A percentile compares a stretch with the other conserved stretches of the same genome.
Evolutionary conservation across 495 filamentous ascomycete species (phyloP).

Genomic region (Aspergillus baeticus): DNA sequence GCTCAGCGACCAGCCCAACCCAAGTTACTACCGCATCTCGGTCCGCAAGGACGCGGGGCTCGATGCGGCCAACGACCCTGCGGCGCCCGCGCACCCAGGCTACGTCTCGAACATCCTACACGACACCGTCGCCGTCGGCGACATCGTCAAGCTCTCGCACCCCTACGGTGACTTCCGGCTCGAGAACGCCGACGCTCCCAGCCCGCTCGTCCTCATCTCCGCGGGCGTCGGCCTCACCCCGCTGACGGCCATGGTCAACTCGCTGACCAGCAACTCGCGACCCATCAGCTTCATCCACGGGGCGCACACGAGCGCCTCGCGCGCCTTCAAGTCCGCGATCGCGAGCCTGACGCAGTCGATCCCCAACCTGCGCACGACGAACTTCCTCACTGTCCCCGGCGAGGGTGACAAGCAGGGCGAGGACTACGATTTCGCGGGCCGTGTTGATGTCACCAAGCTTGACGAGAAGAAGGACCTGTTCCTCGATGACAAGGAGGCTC

Average conservation of each 20-base stretch:
- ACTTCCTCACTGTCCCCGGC: constrained; percentile 38
- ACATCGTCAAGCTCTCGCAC: constrained; percentile 61
- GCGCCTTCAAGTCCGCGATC: constrained; percentile 49
- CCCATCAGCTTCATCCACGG: constrained; percentile 62
- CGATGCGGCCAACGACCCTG: constrained; percentile 40
- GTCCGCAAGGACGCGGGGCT: constrained; percentile 65
- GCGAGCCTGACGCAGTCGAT: constrained; percentile 38
- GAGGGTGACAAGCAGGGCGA: constrained; percentile 49
- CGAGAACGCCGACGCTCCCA: constrained; percentile 24
- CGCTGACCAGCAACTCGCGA: constrained; percentile 38
- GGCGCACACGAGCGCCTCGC: constrained; percentile 42
- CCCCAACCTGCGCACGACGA: constrained; percentile 36
- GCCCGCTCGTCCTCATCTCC: constrained; percentile 63
- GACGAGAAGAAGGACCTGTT: constrained; percentile 50
- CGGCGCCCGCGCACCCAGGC: constrained; percentile 52
- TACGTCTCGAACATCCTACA: constrained; percentile 71
- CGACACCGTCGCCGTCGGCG: constrained; percentile 56
- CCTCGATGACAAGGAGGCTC: constrained; percentile 48
- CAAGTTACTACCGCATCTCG: constrained; percentile 65
- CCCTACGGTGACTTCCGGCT: constrained; percentile 72
- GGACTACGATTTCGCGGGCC: constrained; percentile 55
- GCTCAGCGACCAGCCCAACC: constrained; percentile 58
- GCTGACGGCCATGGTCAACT: constrained; percentile 66
- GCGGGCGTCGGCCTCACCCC: constrained; percentile 71
- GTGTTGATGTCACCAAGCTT: constrained; percentile 55